Conservation (phyloP, 495 filamentous ascomycete species). For the Daldinia loculata region DNA sequence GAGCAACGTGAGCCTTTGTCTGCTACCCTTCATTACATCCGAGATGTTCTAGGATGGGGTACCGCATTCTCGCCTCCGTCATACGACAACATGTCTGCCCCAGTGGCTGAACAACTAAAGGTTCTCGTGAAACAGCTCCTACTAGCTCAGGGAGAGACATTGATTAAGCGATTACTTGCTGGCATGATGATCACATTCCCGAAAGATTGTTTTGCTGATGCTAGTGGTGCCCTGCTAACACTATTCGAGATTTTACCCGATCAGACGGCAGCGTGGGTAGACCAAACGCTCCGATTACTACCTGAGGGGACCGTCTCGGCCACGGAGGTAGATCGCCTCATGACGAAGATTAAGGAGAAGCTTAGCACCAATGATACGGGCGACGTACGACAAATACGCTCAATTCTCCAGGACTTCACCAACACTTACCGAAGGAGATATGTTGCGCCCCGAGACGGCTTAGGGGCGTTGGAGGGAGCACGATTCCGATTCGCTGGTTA, state of each 20-base stretch:
- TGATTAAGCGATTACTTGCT: conserved; percentile 86
- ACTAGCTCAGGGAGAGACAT: conserved; percentile 72
- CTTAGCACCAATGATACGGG: conserved; percentile 70
- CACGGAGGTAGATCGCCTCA: conserved; percentile 67
- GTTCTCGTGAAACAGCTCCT: conserved; percentile 76
- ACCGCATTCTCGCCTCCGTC: conserved; percentile 73
- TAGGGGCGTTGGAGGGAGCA: conserved; percentile 83
- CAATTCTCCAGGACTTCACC: conserved; percentile 94
- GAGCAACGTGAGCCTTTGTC: conserved; percentile 91
- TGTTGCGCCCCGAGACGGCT: conserved; percentile 89
- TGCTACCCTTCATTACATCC: conserved; percentile 90
- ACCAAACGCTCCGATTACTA: conserved; percentile 81
- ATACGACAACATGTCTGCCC: conserved; percentile 68
- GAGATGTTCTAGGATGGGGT: conserved; percentile 91
- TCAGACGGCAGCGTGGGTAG: conserved; percentile 80
- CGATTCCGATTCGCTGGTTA: conserved; percentile 83
- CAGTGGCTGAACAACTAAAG: conserved; percentile 64
- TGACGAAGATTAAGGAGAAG: conserved; percentile 70
- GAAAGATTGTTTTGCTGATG: conserved; percentile 91
- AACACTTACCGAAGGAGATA: conserved; percentile 92
- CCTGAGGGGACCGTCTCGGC: conserved; percentile 79
- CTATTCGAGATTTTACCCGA: conserved; percentile 87
- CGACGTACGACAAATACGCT: conserved; percentile 76
- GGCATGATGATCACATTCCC: conserved; percentile 99
- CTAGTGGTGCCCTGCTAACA: conserved; percentile 86